These are phyloP conservation scores for Spathaspora arborariae DNA, from an alignment of 805 yeast species.

Conservation along the genomic window DNA sequence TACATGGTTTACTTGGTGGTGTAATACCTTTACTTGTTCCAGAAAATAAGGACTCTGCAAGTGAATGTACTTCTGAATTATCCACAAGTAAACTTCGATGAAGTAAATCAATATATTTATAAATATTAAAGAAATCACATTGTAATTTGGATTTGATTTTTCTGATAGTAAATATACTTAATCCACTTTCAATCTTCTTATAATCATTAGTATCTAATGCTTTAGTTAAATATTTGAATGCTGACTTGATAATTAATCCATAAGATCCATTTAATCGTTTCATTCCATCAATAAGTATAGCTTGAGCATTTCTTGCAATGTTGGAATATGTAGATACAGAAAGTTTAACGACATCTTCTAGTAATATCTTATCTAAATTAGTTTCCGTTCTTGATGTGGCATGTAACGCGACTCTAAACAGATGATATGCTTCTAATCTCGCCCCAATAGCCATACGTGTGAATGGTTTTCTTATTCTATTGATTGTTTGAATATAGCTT, in stretches of 20 bases:
- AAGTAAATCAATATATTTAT: slow-evolving; percentile 44
- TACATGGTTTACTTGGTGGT: slow-evolving; percentile 41
- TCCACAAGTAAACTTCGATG: slow-evolving; percentile 55
- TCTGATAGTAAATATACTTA: slow-evolving; percentile 53
- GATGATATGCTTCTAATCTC: slow-evolving; percentile 69
- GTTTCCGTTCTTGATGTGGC: slow-evolving; percentile 72
- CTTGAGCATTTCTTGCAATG: slow-evolving; percentile 67
- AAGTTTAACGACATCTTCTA: slow-evolving; percentile 61
- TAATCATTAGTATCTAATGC: slow-evolving; percentile 48
- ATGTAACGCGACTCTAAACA: slow-evolving; percentile 66
- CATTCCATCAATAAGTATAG: slow-evolving; percentile 62
- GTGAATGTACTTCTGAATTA: slow-evolving; percentile 47
- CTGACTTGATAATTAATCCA: slow-evolving; percentile 45
- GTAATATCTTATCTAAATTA: slow-evolving; percentile 54
- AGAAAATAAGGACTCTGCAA: slow-evolving; percentile 52
- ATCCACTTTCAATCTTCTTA: slow-evolving; percentile 60
- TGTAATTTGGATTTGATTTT: slow-evolving; percentile 56
- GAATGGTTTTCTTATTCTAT: slow-evolving; percentile 61
- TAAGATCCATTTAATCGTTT: slow-evolving; percentile 68
- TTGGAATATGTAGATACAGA: slow-evolving; percentile 69
- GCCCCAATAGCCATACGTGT: slow-evolving; percentile 79
- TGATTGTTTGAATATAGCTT: slow-evolving; percentile 56
- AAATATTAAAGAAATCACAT: slow-evolving; percentile 52
- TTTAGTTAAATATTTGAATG: slow-evolving; percentile 46
- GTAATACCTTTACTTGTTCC: slow-evolving; percentile 23